A percentile compares a stretch with the other conserved stretches of the same genome.
Evolutionary conservation across 306 rosid species (phyloP).

Genomic region (Leucaena leucocephala): DNA sequence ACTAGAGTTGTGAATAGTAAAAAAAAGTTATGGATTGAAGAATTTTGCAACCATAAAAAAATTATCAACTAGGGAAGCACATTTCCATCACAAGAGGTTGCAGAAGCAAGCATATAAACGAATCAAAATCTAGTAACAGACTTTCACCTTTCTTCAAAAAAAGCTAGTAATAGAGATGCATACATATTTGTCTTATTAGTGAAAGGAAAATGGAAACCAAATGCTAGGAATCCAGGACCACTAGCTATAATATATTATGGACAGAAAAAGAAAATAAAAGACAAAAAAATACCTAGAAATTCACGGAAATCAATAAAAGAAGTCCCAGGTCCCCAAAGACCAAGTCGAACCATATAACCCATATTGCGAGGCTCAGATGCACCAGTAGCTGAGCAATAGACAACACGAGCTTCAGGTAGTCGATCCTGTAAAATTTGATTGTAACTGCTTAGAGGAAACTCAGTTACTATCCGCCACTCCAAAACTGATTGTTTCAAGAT

Average conservation of each 20-base stretch:
- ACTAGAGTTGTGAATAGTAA: background rate
- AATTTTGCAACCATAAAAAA: background rate
- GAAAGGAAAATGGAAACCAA: background rate
- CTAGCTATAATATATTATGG: background rate
- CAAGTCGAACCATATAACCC: constrained; percentile 99
- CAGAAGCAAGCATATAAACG: constrained; percentile 27
- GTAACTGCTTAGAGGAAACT: constrained; percentile 28
- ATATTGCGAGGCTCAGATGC: constrained; percentile 98
- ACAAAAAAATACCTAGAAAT: constrained; percentile 69
- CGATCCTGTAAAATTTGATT: constrained; percentile 63
- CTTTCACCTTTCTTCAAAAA: too few relatives aligned
- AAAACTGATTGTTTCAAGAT: too few relatives aligned
- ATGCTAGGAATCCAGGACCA: background rate
- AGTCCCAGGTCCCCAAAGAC: constrained; percentile 98
- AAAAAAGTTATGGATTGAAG: background rate
- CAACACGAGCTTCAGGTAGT: constrained; percentile 86
- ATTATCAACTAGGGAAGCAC: constrained; percentile 24
- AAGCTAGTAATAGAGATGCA: background rate
- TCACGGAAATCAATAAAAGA: constrained; percentile 84
- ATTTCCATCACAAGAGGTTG: constrained; percentile 9
- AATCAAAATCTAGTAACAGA: background rate
- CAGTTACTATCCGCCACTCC: background rate
- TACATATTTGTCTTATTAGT: background rate
- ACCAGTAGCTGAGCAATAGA: constrained; percentile 98
- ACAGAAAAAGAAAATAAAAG: background rate